These are phyloP conservation scores for Mrakia frigida DNA, from an alignment of 768 basidiomycete species.

Conservation along the genomic window DNA sequence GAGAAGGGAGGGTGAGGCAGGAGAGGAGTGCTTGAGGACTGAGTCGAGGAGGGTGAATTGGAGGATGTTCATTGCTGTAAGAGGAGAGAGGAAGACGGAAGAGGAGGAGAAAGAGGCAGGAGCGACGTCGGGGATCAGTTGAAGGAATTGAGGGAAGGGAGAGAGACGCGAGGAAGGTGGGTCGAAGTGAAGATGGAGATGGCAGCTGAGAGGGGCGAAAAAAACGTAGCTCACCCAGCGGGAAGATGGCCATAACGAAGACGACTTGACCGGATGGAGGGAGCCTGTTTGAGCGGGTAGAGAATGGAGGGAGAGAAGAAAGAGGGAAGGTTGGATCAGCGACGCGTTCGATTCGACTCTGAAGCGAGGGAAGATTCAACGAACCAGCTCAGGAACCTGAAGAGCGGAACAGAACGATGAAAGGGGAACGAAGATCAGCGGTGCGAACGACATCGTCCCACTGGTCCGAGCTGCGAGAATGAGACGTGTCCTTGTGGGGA, in stretches of 20 bases:
- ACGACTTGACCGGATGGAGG: slow-evolving; percentile 19
- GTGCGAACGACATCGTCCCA: no score
- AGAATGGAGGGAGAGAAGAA: background rate
- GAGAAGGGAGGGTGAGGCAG: background rate
- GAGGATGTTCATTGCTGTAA: slow-evolving; percentile 29
- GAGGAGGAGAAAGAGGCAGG: background rate
- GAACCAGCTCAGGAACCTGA: slow-evolving; percentile 18
- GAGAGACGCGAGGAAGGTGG: background rate
- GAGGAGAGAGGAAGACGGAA: background rate
- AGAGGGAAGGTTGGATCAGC: background rate
- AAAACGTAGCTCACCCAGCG: background rate
- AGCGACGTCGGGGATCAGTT: no score
- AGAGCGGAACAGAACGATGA: background rate
- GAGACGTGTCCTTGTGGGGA: background rate
- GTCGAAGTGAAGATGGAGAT: background rate
- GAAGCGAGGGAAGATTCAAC: background rate
- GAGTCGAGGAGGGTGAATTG: slow-evolving; percentile 28
- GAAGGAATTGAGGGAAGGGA: background rate
- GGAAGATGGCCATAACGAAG: slow-evolving; percentile 29
- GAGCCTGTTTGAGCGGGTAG: background rate
- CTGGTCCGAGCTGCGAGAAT: background rate
- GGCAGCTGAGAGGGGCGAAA: background rate
- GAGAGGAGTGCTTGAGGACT: slow-evolving; percentile 18
- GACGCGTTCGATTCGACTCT: background rate
- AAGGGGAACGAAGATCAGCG: background rate